Percentiles rank a stretch among this genome's conserved stretches.
Conservation (phyloP, 2,329 filamentous ascomycete species). For the Sporothrix variecibatus region DNA sequence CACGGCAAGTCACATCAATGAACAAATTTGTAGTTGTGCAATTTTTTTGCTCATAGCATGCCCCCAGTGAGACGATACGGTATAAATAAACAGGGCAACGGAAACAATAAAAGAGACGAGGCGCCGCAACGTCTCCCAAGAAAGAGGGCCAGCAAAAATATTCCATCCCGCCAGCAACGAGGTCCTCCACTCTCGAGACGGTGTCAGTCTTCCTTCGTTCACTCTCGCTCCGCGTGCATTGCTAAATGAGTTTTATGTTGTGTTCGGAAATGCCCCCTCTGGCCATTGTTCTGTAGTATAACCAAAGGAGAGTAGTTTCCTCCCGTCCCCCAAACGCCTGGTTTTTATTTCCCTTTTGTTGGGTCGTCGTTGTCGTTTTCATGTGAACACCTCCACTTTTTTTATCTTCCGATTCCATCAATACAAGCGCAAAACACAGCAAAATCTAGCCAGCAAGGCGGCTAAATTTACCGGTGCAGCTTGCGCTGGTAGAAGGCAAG, state of each 20-base stretch:
- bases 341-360: constrained; percentile 18
- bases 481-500: constrained; percentile 99
- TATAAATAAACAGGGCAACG: constrained; percentile 22
- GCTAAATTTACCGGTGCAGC: constrained; percentile 84
- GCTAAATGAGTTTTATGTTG: constrained; percentile 4
- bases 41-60: constrained; percentile 24
- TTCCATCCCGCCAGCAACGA: background rate
- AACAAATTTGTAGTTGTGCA: constrained; percentile 18
- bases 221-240: background rate
- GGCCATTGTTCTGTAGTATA: constrained; percentile 16
- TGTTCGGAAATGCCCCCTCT: constrained; percentile 11
- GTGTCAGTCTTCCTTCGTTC: background rate
- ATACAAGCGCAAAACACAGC: constrained; percentile 1
- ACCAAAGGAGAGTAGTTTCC: constrained; percentile 1
- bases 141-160: background rate
- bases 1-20: background rate
- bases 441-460: background rate
- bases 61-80: constrained; percentile 17
- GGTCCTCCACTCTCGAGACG: background rate
- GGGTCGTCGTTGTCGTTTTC: constrained; percentile 17
- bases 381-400: constrained; percentile 15
- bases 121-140: background rate
- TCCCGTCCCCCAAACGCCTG: constrained; percentile 26
- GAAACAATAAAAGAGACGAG: background rate
- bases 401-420: background rate